phyloP scores from a whole-genome alignment of 805 yeast species.

The Schwanniomyces sp. region DNA sequence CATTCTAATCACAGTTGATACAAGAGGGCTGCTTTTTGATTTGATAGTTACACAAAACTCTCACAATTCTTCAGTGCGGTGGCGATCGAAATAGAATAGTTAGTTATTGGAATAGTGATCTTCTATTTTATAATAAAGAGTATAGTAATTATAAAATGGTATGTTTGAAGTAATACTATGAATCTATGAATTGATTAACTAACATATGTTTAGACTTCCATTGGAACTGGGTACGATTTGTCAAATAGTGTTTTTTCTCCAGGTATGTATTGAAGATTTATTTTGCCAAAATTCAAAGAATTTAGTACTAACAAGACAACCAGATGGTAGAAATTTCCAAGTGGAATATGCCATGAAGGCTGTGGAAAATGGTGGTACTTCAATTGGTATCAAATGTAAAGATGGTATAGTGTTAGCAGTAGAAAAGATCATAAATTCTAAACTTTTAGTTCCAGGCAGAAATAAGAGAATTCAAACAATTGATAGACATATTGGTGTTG shows the following conservation, averaged over 20 bases:
- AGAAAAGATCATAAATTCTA: slow-evolving; percentile 88
- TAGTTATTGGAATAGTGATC: not conserved
- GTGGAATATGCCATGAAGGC: slow-evolving; percentile 98
- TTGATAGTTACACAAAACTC: slow-evolving; percentile 9
- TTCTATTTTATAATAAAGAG: not conserved
- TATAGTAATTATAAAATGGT: slow-evolving; percentile 6
- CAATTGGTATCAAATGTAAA: slow-evolving; percentile 86
- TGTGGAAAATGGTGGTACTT: slow-evolving; percentile 95
- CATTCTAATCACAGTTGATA: not conserved
- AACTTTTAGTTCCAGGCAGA: slow-evolving; percentile 82
- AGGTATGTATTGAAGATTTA: slow-evolving; percentile 35
- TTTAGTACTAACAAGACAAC: slow-evolving; percentile 42
- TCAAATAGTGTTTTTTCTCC: slow-evolving; percentile 94
- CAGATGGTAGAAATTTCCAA: slow-evolving; percentile 92
- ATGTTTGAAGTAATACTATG: not conserved
- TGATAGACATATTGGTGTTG: slow-evolving; percentile 92
- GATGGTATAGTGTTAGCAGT: slow-evolving; percentile 97
- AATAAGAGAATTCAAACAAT: slow-evolving; percentile 90
- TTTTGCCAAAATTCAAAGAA: not conserved
- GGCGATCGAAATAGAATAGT: slow-evolving; percentile 7
- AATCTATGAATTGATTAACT: not conserved
- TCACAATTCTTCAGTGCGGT: slow-evolving; percentile 7
- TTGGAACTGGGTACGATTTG: slow-evolving; percentile 98
- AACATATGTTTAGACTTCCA: slow-evolving; percentile 61
- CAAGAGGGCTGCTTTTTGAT: not conserved